Evolutionary conservation across 2,329 filamentous ascomycete genomes (phyloP).

Genomic region (Cladosporium colombiae): DNA sequence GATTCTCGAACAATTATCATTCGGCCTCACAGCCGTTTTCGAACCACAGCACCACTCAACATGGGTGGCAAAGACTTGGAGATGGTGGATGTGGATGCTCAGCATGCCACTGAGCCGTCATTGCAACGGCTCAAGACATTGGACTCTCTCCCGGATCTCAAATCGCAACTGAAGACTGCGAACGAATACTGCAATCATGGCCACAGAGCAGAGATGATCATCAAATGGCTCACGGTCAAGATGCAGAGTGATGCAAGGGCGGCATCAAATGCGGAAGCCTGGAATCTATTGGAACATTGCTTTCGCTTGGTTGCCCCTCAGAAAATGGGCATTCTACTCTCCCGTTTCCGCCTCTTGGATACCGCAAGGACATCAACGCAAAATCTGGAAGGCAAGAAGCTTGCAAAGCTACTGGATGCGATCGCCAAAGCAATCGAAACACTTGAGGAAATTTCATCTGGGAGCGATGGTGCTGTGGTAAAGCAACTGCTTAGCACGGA

Average conservation of each 20-base stretch:
- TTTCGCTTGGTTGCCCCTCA: slow-evolving; percentile 68
- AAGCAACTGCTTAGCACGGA: slow-evolving; percentile 28
- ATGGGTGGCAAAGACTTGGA: slow-evolving; percentile 14
- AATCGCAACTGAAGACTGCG: slow-evolving; percentile 33
- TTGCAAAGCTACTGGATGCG: not conserved
- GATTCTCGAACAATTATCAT: not conserved
- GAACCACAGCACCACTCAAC: not conserved
- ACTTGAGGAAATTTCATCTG: slow-evolving; percentile 22
- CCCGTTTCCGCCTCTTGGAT: slow-evolving; percentile 13
- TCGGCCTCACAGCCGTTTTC: not conserved
- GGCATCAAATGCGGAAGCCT: slow-evolving; percentile 48
- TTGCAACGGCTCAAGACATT: slow-evolving; percentile 44
- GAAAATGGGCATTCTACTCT: slow-evolving; percentile 69
- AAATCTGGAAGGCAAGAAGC: not conserved
- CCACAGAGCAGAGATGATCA: slow-evolving; percentile 58
- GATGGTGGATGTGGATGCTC: slow-evolving; percentile 24
- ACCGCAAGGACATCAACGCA: not conserved
- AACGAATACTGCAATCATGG: slow-evolving; percentile 34
- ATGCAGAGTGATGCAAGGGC: slow-evolving; percentile 49
- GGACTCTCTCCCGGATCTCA: slow-evolving; percentile 31
- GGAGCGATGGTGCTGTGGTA: slow-evolving; percentile 26
- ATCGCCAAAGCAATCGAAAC: slow-evolving; percentile 8
- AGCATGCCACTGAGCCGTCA: slow-evolving; percentile 34
- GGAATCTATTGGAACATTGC: slow-evolving; percentile 63
- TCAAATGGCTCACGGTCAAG: slow-evolving; percentile 67